These are phyloP conservation scores for Claviceps quebecensis DNA, from an alignment of 2,329 filamentous ascomycete species.

Conservation along the genomic window DNA sequence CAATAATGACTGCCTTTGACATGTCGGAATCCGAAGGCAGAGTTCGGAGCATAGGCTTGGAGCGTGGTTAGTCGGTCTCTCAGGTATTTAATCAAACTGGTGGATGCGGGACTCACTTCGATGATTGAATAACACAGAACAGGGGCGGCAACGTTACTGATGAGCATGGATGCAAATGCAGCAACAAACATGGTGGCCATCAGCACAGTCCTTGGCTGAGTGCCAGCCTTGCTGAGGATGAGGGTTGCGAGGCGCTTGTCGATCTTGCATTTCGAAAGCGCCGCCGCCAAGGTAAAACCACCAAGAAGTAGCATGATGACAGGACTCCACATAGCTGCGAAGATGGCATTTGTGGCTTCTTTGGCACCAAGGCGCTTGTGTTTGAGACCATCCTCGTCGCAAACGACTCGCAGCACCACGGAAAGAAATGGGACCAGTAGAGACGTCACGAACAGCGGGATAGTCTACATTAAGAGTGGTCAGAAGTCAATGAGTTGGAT, in stretches of 20 bases:
- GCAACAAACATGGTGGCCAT: conserved; percentile 98
- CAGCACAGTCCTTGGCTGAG: conserved; percentile 73
- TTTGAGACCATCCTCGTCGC: conserved; percentile 45
- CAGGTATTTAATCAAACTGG: neutral
- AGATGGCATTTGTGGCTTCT: conserved; percentile 69
- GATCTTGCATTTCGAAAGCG: conserved; percentile 92
- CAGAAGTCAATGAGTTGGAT: neutral
- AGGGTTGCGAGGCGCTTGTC: conserved; percentile 95
- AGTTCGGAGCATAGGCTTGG: conserved; percentile 80
- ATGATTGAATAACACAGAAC: conserved; percentile 97
- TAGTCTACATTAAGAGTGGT: conserved; percentile 43
- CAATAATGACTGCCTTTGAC: conserved; percentile 88
- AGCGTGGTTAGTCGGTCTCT: neutral
- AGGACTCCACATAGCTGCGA: conserved; percentile 96
- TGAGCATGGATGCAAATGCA: conserved; percentile 97
- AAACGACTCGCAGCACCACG: conserved; percentile 73
- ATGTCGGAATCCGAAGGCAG: conserved; percentile 81
- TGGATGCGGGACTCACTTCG: conserved; percentile 42
- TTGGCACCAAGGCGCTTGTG: conserved; percentile 64
- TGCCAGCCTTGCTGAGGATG: conserved; percentile 90
- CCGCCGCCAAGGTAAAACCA: conserved; percentile 90
- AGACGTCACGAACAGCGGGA: conserved; percentile 93
- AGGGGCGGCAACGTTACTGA: conserved; percentile 93
- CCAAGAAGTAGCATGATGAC: conserved; percentile 97
- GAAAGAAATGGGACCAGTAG: conserved; percentile 86